Evolutionary conservation across 1,284 basidiomycete genomes (phyloP).

Genomic region (Rhodotorula sp.): DNA sequence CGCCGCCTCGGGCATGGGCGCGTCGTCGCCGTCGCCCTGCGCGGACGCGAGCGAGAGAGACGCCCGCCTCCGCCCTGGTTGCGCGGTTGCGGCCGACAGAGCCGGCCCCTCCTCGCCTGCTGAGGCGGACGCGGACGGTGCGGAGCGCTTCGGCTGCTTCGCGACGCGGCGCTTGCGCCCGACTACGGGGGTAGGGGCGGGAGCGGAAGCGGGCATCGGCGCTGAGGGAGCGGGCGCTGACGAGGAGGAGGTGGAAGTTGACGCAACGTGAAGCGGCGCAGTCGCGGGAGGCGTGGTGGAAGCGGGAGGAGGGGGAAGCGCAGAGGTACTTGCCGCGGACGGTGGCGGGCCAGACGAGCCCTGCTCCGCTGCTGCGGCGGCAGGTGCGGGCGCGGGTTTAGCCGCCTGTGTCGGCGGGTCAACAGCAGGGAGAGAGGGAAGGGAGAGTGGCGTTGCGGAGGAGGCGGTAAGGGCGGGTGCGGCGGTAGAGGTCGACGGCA

Average conservation of each 20-base stretch:
- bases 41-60: not conserved
- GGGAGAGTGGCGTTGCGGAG: too few species aligned
- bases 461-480: too few species aligned
- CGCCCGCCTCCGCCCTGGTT: not conserved
- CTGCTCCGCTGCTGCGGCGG: too few species aligned
- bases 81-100: not conserved
- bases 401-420: too few species aligned
- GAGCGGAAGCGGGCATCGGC: not conserved
- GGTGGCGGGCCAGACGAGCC: too few species aligned
- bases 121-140: not conserved
- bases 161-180: conserved; percentile 27
- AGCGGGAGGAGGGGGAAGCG: not conserved
- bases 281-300: not conserved
- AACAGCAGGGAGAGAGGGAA: too few species aligned
- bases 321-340: too few species aligned
- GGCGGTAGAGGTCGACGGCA: too few species aligned
- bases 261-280: not conserved
- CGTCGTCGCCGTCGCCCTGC: not conserved
- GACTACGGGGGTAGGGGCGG: not conserved
- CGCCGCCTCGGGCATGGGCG: too few species aligned
- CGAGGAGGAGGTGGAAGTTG: not conserved
- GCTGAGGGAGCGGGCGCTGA: not conserved
- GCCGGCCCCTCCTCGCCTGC: not conserved
- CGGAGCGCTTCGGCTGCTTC: conserved; percentile 16
- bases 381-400: too few species aligned